These are phyloP conservation scores for Fonsecaea pedrosoi DNA, from an alignment of 2,329 filamentous ascomycete species.

Conservation along the genomic window DNA sequence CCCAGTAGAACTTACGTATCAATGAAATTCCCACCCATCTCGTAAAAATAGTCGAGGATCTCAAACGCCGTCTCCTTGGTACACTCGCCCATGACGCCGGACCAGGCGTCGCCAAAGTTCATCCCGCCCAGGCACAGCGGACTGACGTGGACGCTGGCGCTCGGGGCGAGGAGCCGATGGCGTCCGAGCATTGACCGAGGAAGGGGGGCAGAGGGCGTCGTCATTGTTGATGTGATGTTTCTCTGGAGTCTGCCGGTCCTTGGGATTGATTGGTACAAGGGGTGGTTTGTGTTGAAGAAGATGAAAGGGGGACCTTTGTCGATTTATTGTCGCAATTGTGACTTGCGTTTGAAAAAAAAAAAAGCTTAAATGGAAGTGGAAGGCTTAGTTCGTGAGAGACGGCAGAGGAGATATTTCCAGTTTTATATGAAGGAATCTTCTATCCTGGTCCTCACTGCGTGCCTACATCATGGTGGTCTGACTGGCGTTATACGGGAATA, in stretches of 20 bases:
- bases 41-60: constrained; percentile 57
- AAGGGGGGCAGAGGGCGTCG: constrained; percentile 40
- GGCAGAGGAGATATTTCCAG: too few species aligned
- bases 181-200: constrained; percentile 55
- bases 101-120: constrained; percentile 62
- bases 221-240: constrained; percentile 18
- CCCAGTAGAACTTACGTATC: constrained; percentile 48
- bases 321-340: too few species aligned
- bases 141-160: constrained; percentile 59
- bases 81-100: constrained; percentile 44
- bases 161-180: constrained; percentile 60
- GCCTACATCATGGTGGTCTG: too few species aligned
- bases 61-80: constrained; percentile 54
- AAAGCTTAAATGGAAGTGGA: too few species aligned
- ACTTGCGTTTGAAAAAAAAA: too few species aligned
- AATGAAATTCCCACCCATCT: constrained; percentile 60
- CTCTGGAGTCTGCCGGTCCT: background rate
- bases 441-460: too few species aligned
- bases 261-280: background rate
- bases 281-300: background rate
- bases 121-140: constrained; percentile 62
- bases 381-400: too few species aligned
- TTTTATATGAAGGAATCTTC: too few species aligned
- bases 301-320: background rate
- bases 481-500: too few species aligned